Conservation (phyloP, 768 basidiomycete species). For the Suillus spraguei region DNA sequence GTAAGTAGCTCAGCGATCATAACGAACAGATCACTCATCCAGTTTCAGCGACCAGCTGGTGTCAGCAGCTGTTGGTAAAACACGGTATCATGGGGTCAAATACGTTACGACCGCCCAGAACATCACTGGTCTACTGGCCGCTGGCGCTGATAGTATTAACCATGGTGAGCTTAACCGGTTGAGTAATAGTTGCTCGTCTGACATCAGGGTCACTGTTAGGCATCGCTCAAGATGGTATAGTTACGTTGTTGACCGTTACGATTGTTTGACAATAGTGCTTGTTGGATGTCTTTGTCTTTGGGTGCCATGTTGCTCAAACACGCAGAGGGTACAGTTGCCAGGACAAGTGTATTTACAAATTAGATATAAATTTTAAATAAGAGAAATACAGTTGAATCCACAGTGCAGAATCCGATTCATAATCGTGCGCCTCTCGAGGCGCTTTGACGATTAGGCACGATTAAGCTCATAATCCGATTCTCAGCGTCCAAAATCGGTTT, state of each 20-base stretch:
- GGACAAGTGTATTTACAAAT: no score
- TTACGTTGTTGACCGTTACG: constrained; percentile 55
- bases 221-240: constrained; percentile 62
- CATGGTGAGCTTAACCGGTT: constrained; percentile 41
- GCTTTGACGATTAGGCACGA: no score
- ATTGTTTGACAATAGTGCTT: constrained; percentile 33
- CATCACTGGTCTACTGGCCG: constrained; percentile 54
- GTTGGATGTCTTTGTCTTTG: no score
- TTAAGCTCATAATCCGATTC: no score
- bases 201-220: constrained; percentile 34
- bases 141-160: constrained; percentile 55
- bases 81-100: constrained; percentile 42
- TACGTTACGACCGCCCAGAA: constrained; percentile 50
- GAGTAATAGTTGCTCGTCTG: not conserved
- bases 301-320: no score
- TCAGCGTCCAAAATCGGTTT: no score
- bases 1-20: constrained; percentile 25
- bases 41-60: constrained; percentile 41
- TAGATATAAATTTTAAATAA: no score
- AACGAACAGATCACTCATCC: not conserved
- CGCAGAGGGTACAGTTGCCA: no score
- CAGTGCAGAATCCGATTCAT: no score
- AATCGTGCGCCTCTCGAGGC: no score
- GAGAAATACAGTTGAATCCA: no score
- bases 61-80: constrained; percentile 38